Base-by-base conservation (phyloP, 495 filamentous ascomycete genomes). In the Penicillium cosmopolitanum region DNA sequence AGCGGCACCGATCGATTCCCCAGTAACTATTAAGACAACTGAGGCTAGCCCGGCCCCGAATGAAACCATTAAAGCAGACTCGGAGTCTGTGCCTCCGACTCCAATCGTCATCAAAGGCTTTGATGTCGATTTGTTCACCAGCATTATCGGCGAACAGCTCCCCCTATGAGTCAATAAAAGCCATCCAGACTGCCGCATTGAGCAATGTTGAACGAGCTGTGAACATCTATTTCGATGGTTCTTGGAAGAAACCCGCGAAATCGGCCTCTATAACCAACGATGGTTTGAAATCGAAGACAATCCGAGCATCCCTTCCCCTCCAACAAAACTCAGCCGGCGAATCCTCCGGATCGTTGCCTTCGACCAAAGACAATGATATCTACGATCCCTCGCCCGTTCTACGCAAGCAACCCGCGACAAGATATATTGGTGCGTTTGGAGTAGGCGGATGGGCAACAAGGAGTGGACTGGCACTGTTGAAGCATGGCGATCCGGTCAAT, bases 341-440 rank as follows among this genome's bases (percentile, higher is more conserved):
- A 35, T 11, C 31, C 34, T 13, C 40, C n/a, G 19, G 46, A n/a
- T 25, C 48, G n/a, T 25, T 54, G 0, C 28, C 51, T 28, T 23
- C 51, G 6, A 51, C 28, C 1, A 59, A 55, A 0, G 53, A 57
- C 19, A 46, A 43, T 3, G 36, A 40, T 1, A 40, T 57, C 15
- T 11, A 42, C 0, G 64, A 68, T 50, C 52, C 21, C 7, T 44
- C 47, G 36, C 64, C 65, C 34, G 56, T 62, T 19, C n/a, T 59
- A 58, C 64, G 34, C 84, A 86, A 57, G 10, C 72, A 75, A 73
- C 88, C 90, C 0, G 63, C 80, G 3, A 80, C 77, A 55, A 82
- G 96, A 67, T 98, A 97, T 67, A 80, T 98, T 50, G 95, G 95
- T 28, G 90, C 91, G 0, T 96, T 98, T 75, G 95, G 96, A 15